Percentiles rank a stretch among this genome's conserved stretches.
phyloP scores from a whole-genome alignment of 495 filamentous ascomycete species.

The Astrothelium macrocarpum region DNA sequence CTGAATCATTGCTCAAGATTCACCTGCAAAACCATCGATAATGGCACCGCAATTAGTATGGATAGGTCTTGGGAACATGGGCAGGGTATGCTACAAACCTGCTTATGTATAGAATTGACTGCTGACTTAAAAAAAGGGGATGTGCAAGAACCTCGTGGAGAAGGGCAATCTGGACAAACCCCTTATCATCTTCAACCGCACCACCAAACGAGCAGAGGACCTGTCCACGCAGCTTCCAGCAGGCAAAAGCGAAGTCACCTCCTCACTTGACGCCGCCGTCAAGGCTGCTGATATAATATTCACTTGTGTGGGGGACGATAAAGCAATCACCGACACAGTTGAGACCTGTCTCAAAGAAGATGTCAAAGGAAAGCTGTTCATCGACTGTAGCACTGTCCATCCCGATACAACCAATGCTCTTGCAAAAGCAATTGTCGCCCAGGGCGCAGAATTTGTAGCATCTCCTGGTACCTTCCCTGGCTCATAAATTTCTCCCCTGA shows the following conservation, averaged over 20 bases:
- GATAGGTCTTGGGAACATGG: slow-evolving; percentile 90
- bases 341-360: slow-evolving; percentile 35
- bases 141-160: slow-evolving; percentile 70
- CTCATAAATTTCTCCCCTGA: not conserved
- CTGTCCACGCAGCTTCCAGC: slow-evolving; percentile 28
- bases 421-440: slow-evolving; percentile 43
- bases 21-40: not conserved
- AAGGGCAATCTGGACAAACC: slow-evolving; percentile 64
- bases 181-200: slow-evolving; percentile 71
- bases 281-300: slow-evolving; percentile 68
- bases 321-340: slow-evolving; percentile 52
- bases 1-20: not conserved
- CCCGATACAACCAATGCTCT: slow-evolving; percentile 66
- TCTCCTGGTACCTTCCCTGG: slow-evolving; percentile 43
- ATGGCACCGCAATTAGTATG: slow-evolving; percentile 64
- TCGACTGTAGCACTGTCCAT: slow-evolving; percentile 84
- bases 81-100: slow-evolving; percentile 49
- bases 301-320: slow-evolving; percentile 72
- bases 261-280: slow-evolving; percentile 56
- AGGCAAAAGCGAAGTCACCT: slow-evolving; percentile 51
- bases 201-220: slow-evolving; percentile 30
- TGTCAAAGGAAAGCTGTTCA: slow-evolving; percentile 58
- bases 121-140: slow-evolving; percentile 50
- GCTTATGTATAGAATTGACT: slow-evolving; percentile 8
- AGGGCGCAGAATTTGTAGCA: slow-evolving; percentile 64